Base-by-base conservation (phyloP, 2,329 filamentous ascomycete genomes). In the Diaporthe sp. region DNA sequence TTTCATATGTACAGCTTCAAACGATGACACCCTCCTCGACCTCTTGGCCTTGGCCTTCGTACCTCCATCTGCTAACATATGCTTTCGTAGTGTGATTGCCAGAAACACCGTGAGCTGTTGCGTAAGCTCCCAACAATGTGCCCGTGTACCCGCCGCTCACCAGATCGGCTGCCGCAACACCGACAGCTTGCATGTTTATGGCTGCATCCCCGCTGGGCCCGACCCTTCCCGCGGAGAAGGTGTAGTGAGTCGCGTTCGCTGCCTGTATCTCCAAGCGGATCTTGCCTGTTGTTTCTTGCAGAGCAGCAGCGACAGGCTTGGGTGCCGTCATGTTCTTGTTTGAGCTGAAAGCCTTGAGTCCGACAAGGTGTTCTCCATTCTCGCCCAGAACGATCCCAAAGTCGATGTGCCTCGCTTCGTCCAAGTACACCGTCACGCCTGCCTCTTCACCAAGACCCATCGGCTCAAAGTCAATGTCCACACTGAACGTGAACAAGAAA, bases 401-500 rank as follows among this genome's bases (percentile, higher is more conserved):
- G 13, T 44, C 58, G 15, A 61, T 7, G 58, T 61, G 58, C 7
- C 37, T 44, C 17, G 37, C n/a, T 19, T 61, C 58, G n/a, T 61
- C 58, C 35, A 61, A 19, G 25, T 61, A 61, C 3, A 61, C 58
- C 58, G 58, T 44, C n/a, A 61, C 58, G 13, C 58, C 58, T 17
- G 58, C 58, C 58, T 44, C 58, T 27, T 61, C 37, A 22, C 58
- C 37, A 1, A 19, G 58, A 22, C 15, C 9, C 4, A 3, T 42
- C 15, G 58, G 37, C 25, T 44, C 58, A 44, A 61, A 61, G 3
- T 61, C 8, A 19, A 61, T 37, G 27, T 61, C 37, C 13, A 30
- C 58, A 22, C 58, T 61, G 37, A 61, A 61, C 15, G 58, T 44
- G 58, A 61, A 61, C 35, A 61, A 61, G 58, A 37, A 30, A 35